phyloP scores from a whole-genome alignment of 129 eudicot genomes.

The Erigeron canadensis region DNA sequence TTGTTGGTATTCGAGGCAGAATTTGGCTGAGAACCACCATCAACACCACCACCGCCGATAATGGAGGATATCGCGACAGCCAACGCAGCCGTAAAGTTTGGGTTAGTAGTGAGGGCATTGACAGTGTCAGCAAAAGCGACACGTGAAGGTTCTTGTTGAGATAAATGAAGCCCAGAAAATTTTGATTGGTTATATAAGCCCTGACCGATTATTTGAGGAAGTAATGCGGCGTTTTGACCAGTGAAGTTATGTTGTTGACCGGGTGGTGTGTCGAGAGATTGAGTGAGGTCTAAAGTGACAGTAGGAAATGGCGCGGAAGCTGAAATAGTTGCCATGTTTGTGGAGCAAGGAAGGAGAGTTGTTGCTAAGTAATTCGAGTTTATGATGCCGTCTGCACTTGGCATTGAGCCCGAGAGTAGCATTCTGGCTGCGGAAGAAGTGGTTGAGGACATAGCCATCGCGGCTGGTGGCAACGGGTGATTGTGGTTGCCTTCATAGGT shows the following conservation, averaged over 20 bases:
- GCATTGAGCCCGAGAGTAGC: slow-evolving; percentile 80
- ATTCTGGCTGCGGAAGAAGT: slow-evolving; percentile 65
- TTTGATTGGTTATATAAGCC: slow-evolving; percentile 57
- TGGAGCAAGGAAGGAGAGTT: slow-evolving; percentile 57
- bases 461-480: slow-evolving; percentile 79
- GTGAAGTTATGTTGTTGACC: slow-evolving; percentile 32
- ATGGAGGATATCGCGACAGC: slow-evolving; percentile 54
- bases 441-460: slow-evolving; percentile 71
- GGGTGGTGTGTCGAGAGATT: slow-evolving; percentile 44
- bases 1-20: slow-evolving; percentile 30
- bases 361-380: slow-evolving; percentile 54
- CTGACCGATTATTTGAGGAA: slow-evolving; percentile 68
- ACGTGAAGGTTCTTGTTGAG: slow-evolving; percentile 34
- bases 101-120: slow-evolving; percentile 50
- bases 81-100: slow-evolving; percentile 55
- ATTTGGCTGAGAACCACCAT: slow-evolving; percentile 35
- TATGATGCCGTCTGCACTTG: slow-evolving; percentile 61
- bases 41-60: slow-evolving; percentile 35
- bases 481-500: slow-evolving; percentile 81
- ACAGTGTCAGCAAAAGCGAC: slow-evolving; percentile 44
- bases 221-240: slow-evolving; percentile 30
- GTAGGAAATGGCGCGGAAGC: slow-evolving; percentile 83
- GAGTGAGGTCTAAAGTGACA: slow-evolving; percentile 69
- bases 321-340: slow-evolving; percentile 67
- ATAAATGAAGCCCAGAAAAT: slow-evolving; percentile 58